Percentiles rank a stretch among this genome's conserved stretches.
phyloP scores from a whole-genome alignment of 306 rosid genomes.

The Vigna hirtella region DNA sequence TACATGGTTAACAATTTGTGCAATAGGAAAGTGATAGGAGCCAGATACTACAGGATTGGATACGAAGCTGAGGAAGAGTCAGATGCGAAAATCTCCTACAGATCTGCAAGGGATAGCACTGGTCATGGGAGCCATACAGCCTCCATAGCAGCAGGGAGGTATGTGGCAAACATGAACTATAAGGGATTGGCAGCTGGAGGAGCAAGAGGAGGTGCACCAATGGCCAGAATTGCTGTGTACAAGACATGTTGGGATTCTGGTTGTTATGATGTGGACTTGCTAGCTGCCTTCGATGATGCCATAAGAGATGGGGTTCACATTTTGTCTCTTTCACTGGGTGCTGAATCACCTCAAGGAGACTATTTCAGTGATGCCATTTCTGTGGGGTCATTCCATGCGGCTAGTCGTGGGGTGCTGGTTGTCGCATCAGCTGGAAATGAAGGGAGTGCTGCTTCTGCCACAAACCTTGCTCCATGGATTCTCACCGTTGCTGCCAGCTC shows the following conservation, averaged over 20 bases:
- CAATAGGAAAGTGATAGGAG: constrained; percentile 82
- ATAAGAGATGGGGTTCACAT: constrained; percentile 85
- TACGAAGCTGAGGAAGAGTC: constrained; percentile 76
- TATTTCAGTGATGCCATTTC: constrained; percentile 88
- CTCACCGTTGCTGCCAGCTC: constrained; percentile 90
- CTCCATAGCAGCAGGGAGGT: constrained; percentile 82
- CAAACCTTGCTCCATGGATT: constrained; percentile 88
- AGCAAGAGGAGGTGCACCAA: constrained; percentile 86
- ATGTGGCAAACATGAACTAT: constrained; percentile 78
- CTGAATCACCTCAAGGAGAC: constrained; percentile 83
- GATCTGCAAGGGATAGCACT: constrained; percentile 79
- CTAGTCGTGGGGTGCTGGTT: constrained; percentile 70
- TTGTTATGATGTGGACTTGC: constrained; percentile 81
- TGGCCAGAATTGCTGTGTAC: constrained; percentile 81
- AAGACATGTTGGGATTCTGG: constrained; percentile 92
- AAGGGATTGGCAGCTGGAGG: constrained; percentile 77
- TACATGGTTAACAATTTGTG: constrained; percentile 38
- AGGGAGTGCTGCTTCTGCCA: constrained; percentile 69
- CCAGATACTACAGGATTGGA: constrained; percentile 78
- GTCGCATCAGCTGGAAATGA: constrained; percentile 84
- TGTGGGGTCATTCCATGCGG: constrained; percentile 85
- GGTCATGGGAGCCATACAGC: constrained; percentile 93
- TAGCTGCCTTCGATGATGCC: constrained; percentile 89
- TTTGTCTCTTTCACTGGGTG: constrained; percentile 76
- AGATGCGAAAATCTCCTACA: constrained; percentile 56